phyloP scores from a whole-genome alignment of 345 rosid species.

The Eucalyptus grandis region DNA sequence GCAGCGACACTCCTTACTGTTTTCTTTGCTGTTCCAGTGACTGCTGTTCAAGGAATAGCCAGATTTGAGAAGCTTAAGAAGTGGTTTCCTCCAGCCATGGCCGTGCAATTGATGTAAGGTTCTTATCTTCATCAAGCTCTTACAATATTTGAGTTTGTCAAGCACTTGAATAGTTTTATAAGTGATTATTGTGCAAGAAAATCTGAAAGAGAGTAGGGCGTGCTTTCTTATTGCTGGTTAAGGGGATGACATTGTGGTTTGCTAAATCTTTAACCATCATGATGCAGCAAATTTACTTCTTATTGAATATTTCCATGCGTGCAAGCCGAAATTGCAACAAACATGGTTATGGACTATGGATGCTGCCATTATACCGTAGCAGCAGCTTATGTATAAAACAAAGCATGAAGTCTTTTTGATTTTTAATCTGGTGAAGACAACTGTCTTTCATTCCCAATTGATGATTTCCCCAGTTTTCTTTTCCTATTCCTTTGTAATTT shows the following conservation, averaged over 20 bases:
- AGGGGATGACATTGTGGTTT: background rate
- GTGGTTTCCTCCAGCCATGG: constrained; percentile 88
- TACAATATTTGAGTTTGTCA: background rate
- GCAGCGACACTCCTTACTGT: constrained; percentile 66
- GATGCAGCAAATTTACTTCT: background rate
- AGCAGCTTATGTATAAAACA: background rate
- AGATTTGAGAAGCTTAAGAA: constrained; percentile 71
- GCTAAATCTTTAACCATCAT: background rate
- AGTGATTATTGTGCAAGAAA: background rate
- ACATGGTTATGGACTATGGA: background rate
- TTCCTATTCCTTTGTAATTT: background rate
- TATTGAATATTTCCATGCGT: background rate
- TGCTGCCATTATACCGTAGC: background rate
- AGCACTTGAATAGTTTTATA: background rate
- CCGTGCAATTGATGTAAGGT: constrained; percentile 60
- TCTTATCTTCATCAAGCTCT: background rate
- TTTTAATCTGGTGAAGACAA: background rate
- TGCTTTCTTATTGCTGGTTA: background rate
- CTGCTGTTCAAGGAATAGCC: constrained; percentile 95
- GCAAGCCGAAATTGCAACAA: background rate
- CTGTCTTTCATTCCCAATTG: background rate
- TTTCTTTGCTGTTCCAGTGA: constrained; percentile 84
- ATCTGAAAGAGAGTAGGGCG: background rate
- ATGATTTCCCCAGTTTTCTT: background rate
- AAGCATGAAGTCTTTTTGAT: background rate